Evolutionary conservation across 2,329 filamentous ascomycete species (phyloP), one percentile per base, ranked within the genome.

Genomic region (Ceratocystis papillata): DNA sequence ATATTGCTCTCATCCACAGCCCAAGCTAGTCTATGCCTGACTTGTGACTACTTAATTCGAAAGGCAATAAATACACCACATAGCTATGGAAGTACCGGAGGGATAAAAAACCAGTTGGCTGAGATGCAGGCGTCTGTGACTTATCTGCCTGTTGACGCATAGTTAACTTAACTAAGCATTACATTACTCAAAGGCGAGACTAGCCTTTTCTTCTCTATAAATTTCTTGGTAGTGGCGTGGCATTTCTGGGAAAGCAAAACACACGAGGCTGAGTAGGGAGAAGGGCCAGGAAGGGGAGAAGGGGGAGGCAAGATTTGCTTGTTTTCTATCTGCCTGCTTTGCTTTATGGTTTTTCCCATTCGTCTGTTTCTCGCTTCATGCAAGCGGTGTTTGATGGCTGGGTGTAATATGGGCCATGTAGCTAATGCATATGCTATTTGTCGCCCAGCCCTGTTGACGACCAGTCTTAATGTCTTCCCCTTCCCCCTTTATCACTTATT

Each of bases 331-430:
- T 12, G 37, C 37, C 37, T 41, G 4, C 10, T 41, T 41, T n/a
- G 22, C 48, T 53, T 10, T 5, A 55, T 20, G 17, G 33, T 17
- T 37, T 59, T 41, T 37, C 25, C 55, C 55, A 59, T 37, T 59
- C 55, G 28, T 59, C 30, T 33, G 28, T 59, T 59, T 59, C 55
- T 59, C 55, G 55, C 55, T 59, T 59, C 25, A 20, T 37, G 55
- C 28, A 59, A 59, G 55, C 55, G 55, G 55, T n/a, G 55, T 59
- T 59, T 59, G 28, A 59, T 59, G 55, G 30, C 55, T 59, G 55
- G 28, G 55, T 59, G 28, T 8, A 59, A 59, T 59, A 59, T 20
- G 28, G n/a, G 7, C 28, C 28, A 57, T 59, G 55, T 59, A 59
- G 7, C 25, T 41, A 10, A 28, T 59, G n/a, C 33, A 30, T 37